phyloP scores from a whole-genome alignment of 192 early-diverging fungal genomes.

The Coemansia sp. region DNA sequence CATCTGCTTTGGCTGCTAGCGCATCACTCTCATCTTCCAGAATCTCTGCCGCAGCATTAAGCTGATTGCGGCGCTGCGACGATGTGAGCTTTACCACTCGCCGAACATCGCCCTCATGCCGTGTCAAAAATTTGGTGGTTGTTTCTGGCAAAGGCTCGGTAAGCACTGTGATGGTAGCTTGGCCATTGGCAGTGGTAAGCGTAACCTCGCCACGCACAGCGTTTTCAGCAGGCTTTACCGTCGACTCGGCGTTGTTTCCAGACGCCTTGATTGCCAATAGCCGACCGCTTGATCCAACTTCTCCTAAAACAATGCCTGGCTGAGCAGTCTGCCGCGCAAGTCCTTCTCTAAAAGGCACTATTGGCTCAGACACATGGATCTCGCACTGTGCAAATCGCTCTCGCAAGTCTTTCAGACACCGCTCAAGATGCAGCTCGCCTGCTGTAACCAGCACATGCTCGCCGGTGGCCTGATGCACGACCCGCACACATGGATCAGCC shows the following conservation, averaged over 20 bases:
- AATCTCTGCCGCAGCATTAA: conserved; percentile 30
- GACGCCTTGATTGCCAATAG: conserved; percentile 22
- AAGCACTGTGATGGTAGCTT: conserved; percentile 37
- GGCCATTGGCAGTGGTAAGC: conserved; percentile 44
- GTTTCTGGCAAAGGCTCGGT: conserved; percentile 48
- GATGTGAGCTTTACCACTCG: conserved; percentile 29
- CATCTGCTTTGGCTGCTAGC: conserved; percentile 1
- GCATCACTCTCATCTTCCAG: conserved; percentile 16
- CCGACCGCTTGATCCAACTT: conserved; percentile 36
- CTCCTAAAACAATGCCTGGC: conserved; percentile 36
- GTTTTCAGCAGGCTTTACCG: conserved; percentile 14
- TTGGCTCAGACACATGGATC: conserved; percentile 89
- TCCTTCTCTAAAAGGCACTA: conserved; percentile 97
- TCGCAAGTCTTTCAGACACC: conserved; percentile 89
- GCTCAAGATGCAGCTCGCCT: conserved; percentile 95
- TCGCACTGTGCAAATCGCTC: conserved; percentile 93
- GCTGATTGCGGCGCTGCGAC: conserved; percentile 27
- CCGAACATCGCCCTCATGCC: conserved; percentile 43
- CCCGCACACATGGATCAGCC: conserved; percentile 92
- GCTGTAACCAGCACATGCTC: conserved; percentile 96
- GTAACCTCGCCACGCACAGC: conserved; percentile 41
- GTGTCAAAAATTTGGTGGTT: conserved; percentile 31
- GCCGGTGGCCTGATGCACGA: conserved; percentile 88
- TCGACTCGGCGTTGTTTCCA: not conserved
- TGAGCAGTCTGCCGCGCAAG: conserved; percentile 59